Conservation (phyloP, 202 grass and related monocot species). For the Miscanthus sacchariflorus region DNA sequence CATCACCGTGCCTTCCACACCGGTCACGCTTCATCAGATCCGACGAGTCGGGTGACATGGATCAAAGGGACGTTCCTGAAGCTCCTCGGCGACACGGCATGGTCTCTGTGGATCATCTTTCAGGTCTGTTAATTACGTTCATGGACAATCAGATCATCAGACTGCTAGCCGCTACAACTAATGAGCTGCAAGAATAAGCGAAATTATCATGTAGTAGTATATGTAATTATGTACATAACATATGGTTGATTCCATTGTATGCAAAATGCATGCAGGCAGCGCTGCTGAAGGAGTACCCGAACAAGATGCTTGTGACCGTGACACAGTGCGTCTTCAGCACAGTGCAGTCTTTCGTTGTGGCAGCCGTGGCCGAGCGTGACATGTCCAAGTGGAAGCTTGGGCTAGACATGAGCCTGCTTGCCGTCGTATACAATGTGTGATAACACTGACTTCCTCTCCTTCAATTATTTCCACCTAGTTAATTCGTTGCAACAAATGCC, state of each 20-base stretch:
- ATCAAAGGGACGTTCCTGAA: slow-evolving; percentile 69
- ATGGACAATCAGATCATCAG: neutral
- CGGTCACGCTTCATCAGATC: neutral
- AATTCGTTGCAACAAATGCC: neutral
- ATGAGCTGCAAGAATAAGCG: neutral
- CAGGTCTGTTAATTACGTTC: neutral
- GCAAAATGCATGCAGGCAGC: slow-evolving; percentile 30
- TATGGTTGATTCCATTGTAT: neutral
- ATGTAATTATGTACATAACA: too few relatives aligned
- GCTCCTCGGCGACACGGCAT: slow-evolving; percentile 45
- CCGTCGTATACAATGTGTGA: slow-evolving; percentile 55
- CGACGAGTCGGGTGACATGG: slow-evolving; percentile 11
- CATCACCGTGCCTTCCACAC: slow-evolving; percentile 40
- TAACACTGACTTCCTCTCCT: neutral
- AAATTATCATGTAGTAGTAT: too few relatives aligned
- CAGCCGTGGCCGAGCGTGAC: slow-evolving; percentile 51
- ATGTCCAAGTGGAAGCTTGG: slow-evolving; percentile 64
- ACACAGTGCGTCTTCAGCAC: slow-evolving; percentile 60
- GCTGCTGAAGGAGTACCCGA: slow-evolving; percentile 63
- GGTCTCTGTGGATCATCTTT: slow-evolving; percentile 61
- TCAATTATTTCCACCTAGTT: neutral
- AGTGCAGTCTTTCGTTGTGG: slow-evolving; percentile 48
- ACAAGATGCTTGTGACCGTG: slow-evolving; percentile 62
- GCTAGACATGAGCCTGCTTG: slow-evolving; percentile 55
- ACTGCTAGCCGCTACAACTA: neutral